phyloP scores from a whole-genome alignment of 306 rosid genomes.

The Mimosa pudica region DNA sequence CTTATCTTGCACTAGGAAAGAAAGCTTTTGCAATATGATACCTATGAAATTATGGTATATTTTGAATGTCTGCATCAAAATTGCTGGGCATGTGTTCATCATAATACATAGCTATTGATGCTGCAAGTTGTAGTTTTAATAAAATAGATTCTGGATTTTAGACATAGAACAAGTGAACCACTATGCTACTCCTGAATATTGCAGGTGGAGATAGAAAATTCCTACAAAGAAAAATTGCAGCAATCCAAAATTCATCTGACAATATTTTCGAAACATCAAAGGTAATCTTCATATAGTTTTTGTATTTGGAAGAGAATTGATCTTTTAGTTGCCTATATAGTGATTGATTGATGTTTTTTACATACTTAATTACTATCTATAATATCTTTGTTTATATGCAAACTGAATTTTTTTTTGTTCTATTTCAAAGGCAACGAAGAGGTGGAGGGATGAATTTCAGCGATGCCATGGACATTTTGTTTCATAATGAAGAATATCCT shows the following conservation, averaged over 20 bases:
- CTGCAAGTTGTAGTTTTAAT: background rate
- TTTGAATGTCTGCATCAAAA: background rate
- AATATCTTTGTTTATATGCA: too few relatives aligned
- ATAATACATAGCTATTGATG: background rate
- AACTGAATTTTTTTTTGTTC: too few relatives aligned
- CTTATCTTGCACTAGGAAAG: background rate
- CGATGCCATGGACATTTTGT: too few relatives aligned
- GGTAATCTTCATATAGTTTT: too few relatives aligned
- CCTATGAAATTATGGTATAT: background rate
- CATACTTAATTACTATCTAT: too few relatives aligned
- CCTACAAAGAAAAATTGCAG: slow-evolving; percentile 54
- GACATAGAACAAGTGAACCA: background rate
- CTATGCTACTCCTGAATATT: slow-evolving; percentile 17
- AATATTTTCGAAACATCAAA: too few relatives aligned
- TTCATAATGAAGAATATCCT: too few relatives aligned
- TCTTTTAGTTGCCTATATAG: too few relatives aligned
- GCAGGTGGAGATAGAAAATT: slow-evolving; percentile 70
- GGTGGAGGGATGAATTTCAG: too few relatives aligned
- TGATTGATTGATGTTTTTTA: too few relatives aligned
- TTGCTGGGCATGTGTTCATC: background rate
- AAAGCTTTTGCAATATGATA: background rate
- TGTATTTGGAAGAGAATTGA: too few relatives aligned
- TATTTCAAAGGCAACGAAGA: too few relatives aligned
- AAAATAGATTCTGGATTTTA: background rate
- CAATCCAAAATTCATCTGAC: slow-evolving; percentile 36